Evolutionary conservation across 2,329 filamentous ascomycete species (phyloP), one percentile per base, ranked within the genome.

Genomic region (Diplodia intermedia): DNA sequence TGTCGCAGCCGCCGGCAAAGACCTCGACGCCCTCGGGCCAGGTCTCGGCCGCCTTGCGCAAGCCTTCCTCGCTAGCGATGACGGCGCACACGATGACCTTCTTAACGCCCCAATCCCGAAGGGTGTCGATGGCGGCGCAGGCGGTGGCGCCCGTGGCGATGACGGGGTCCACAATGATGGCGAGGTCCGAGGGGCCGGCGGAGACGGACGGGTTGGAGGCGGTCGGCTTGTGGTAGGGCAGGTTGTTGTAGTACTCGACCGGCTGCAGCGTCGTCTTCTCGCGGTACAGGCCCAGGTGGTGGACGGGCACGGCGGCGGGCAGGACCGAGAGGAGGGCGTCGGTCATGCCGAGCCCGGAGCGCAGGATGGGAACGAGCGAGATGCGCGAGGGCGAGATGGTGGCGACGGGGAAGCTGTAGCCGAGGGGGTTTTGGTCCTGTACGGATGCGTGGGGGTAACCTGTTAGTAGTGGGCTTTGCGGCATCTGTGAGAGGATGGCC

Each of bases 181-280:
- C 93, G 14, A 97, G 84, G 26, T 86, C 84, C 1, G 87, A 80
- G 15, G 79, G 78, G 4, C 77, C 77, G 5, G 76, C 70, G 57
- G 80, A 83, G 54, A 81, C 74, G 61, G 62, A 78, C 1, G 83
- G 79, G 3, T 81, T 76, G 40, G 80, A 77, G 70, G 81, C 82
- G 11, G 63, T 53, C 67, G 73, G 83, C 49, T 84, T 77, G 81
- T 92, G 90, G 80, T 92, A 90, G 43, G 93, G 93, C 23, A 97
- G 89, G 80, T 97, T 97, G 85, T 97, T 97, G 86, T 97, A 97
- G 86, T 97, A 97, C 81, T 97, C 94, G 69, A 97, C 94, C 3
- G 94, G 93, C 75, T 93, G 89, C 68, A 97, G 89, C 54, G 92
- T 94, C 68, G 88, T 88, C 69, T 91, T 92, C 78, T 97, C 94